phyloP scores from a whole-genome alignment of 495 filamentous ascomycete genomes.

The Jackrogersella multiformis region DNA sequence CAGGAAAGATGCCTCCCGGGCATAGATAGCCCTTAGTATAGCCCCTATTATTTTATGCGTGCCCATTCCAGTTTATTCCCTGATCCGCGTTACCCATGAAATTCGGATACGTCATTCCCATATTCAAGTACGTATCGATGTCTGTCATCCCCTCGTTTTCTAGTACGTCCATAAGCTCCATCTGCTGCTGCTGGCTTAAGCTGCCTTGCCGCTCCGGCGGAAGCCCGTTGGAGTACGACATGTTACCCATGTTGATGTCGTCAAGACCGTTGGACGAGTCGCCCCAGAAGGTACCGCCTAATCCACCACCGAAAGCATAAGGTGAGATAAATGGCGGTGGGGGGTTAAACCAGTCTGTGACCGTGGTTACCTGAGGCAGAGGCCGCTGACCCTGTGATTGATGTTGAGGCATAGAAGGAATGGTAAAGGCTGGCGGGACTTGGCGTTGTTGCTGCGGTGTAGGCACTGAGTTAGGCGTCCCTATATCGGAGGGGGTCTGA shows the following conservation, averaged over 20 bases:
- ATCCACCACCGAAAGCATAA: slow-evolving; percentile 54
- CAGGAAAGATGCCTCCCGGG: slow-evolving; percentile 4
- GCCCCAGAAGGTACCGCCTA: slow-evolving; percentile 57
- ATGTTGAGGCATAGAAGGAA: slow-evolving; percentile 48
- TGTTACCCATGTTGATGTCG: slow-evolving; percentile 38
- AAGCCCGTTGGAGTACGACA: slow-evolving; percentile 43
- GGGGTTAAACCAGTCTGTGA: slow-evolving; percentile 56
- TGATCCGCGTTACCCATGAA: slow-evolving; percentile 34
- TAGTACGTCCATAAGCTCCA: slow-evolving; percentile 72
- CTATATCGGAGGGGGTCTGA: slow-evolving; percentile 40
- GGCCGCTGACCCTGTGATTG: slow-evolving; percentile 50
- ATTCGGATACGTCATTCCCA: slow-evolving; percentile 38
- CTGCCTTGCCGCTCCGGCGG: slow-evolving; percentile 64
- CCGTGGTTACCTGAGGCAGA: slow-evolving; percentile 46
- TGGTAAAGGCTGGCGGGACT: slow-evolving; percentile 49
- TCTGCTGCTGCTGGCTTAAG: slow-evolving; percentile 74
- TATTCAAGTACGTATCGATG: slow-evolving; percentile 68
- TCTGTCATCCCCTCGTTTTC: slow-evolving; percentile 71
- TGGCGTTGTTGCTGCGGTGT: slow-evolving; percentile 35
- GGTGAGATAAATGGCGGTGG: slow-evolving; percentile 63
- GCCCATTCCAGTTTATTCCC: slow-evolving; percentile 38
- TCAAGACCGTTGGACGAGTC: slow-evolving; percentile 50
- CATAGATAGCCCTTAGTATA: not conserved
- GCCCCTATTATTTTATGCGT: too few relatives aligned
- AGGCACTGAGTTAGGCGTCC: slow-evolving; percentile 36